Evolutionary conservation across 192 early-diverging fungal species (phyloP), one percentile per base, ranked within the genome.

Genomic region (Linnemannia zychae): DNA sequence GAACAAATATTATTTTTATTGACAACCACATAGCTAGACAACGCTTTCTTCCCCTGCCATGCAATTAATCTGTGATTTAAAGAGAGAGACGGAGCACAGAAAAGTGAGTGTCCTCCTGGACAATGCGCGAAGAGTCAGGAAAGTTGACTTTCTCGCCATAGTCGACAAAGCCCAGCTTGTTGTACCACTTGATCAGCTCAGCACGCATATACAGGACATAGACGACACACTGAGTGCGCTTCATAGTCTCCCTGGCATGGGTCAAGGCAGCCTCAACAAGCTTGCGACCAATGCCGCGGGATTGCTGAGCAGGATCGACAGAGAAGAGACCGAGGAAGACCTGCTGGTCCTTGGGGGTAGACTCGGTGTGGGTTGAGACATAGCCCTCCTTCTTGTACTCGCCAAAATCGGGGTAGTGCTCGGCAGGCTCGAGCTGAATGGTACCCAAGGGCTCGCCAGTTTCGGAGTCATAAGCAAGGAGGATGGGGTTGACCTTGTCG

Each of bases 211-310:
- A 79, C 12, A 91, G 67, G 1, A 90, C 90, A 73, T 87, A 84
- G 15, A 89, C 84, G 0, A 83, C 37, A 18, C 85, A 88, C n/a
- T 86, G 79, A 0, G 77, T 72, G 48, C 77, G 85, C 7, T 87
- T 80, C 68, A 87, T 67, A 7, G 53, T 53, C 1, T 88, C 79
- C 66, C 78, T 88, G 74, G 74, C 81, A 24, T 83, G 50, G 7
- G 24, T 40, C 75, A 90, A 70, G 3, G 80, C 85, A 18, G 75
- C 73, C 22, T 88, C 80, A 16, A 91, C 78, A 1, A 91, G 75
- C 69, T 88, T 88, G 50, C 88, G 84, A 36, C 90, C 90, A 53
- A 91, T 88, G 20, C 90, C 90, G 16, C 86, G 65, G 17, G 90
- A 91, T 69, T 91, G 90, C 48, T 86, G 79, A 2, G 72, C 24